phyloP scores from a whole-genome alignment of 148 eudicot genomes.

The Rhododendron ferrugineum region DNA sequence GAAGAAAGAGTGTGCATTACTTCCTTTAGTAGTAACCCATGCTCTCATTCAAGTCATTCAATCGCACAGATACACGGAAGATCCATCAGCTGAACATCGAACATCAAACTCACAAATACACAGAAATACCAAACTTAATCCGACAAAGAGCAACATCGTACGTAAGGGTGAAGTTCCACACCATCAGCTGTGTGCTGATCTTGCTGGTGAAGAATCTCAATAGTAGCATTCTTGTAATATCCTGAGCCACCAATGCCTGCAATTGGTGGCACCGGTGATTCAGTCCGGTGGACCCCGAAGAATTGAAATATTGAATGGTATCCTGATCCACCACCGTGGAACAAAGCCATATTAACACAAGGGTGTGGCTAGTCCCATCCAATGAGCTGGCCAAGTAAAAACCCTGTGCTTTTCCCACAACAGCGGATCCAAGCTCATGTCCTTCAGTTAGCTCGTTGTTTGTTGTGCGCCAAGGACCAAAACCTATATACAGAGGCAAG shows the following conservation, averaged over 20 bases:
- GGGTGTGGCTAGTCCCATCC: too few relatives aligned
- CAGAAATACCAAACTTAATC: background rate
- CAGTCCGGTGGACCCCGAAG: background rate
- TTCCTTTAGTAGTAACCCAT: background rate
- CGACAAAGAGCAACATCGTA: background rate
- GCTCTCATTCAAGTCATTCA: background rate
- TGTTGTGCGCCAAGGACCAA: too few relatives aligned
- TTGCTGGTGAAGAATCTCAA: too few relatives aligned
- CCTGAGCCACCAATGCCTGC: too few relatives aligned
- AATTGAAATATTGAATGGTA: background rate
- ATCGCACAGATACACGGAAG: background rate
- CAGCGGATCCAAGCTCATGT: background rate
- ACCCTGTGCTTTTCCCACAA: background rate
- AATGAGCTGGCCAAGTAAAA: background rate
- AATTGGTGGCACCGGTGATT: too few relatives aligned
- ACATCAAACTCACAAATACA: background rate
- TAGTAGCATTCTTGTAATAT: too few relatives aligned
- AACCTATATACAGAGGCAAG: too few relatives aligned
- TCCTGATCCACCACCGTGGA: too few relatives aligned
- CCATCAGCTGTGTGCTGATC: background rate
- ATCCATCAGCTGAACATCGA: background rate
- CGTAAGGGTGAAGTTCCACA: background rate
- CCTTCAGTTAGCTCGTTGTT: background rate
- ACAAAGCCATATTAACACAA: too few relatives aligned
- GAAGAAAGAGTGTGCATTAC: background rate